phyloP scores from a whole-genome alignment of 768 basidiomycete species.

The Gyrodon lividus region DNA sequence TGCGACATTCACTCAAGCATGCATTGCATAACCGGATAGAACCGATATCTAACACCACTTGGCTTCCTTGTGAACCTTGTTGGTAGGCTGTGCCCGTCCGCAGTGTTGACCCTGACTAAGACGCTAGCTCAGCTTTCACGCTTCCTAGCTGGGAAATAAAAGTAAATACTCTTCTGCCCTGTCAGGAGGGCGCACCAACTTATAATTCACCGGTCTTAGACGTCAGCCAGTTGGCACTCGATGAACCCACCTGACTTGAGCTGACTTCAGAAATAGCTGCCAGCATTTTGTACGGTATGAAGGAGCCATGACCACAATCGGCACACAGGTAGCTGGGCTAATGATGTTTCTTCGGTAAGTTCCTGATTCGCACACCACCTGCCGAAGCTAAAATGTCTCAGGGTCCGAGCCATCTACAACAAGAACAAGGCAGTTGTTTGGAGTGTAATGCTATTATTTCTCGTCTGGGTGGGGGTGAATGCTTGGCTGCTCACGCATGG shows the following conservation, averaged over 20 bases:
- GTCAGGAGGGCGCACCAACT: not conserved
- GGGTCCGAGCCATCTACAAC: constrained; percentile 19
- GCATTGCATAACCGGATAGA: constrained; percentile 35
- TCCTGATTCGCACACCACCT: not conserved
- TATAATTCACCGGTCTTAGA: constrained; percentile 5
- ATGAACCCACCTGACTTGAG: not conserved
- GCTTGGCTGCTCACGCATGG: constrained; percentile 54
- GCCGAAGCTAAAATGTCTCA: constrained; percentile 4
- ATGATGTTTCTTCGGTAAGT: constrained; percentile 47
- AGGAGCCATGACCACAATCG: constrained; percentile 44
- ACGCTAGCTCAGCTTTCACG: constrained; percentile 11
- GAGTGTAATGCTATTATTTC: constrained; percentile 30
- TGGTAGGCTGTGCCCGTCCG: constrained; percentile 19
- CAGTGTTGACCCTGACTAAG: not conserved
- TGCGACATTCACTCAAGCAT: constrained; percentile 14
- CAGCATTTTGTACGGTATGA: constrained; percentile 49
- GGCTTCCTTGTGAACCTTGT: constrained; percentile 58
- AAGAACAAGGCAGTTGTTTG: constrained; percentile 6
- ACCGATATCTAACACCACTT: constrained; percentile 62
- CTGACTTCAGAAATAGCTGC: constrained; percentile 34
- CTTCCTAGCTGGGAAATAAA: constrained; percentile 13
- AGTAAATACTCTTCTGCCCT: constrained; percentile 5
- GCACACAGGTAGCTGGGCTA: constrained; percentile 37
- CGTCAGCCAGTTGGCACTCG: constrained; percentile 2
- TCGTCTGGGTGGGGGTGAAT: constrained; percentile 47